Conservation (phyloP, 2,329 filamentous ascomycete species). For the Trichoderma atroviride region DNA sequence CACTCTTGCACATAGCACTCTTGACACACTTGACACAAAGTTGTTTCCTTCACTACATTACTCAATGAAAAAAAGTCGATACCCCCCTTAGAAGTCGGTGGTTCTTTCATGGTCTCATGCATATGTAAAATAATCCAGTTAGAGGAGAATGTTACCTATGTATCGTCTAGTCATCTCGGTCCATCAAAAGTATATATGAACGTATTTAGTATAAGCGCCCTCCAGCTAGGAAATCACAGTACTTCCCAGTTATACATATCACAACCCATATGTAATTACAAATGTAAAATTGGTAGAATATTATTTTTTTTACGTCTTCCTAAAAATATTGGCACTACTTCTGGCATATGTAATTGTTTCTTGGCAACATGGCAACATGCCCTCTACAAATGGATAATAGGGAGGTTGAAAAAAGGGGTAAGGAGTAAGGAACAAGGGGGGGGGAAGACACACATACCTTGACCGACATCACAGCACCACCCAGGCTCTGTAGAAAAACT, state of each 20-base stretch:
- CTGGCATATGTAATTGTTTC: neutral
- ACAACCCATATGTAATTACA: neutral
- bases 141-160: constrained; percentile 3
- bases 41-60: constrained; percentile 22
- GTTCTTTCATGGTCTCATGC: constrained; percentile 18
- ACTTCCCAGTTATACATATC: neutral
- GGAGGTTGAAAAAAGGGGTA: neutral
- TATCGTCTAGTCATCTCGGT: neutral
- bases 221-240: no score
- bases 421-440: constrained; percentile 4
- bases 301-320: neutral
- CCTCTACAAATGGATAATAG: neutral
- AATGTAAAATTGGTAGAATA: neutral
- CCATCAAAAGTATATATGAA: neutral
- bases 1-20: constrained; percentile 6
- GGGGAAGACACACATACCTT: constrained; percentile 33
- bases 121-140: constrained; percentile 18
- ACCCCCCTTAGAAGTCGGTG: constrained; percentile 31
- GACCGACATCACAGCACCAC: constrained; percentile 28
- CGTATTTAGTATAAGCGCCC: neutral
- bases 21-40: neutral
- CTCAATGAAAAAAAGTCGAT: constrained; percentile 36
- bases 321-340: neutral
- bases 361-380: neutral
- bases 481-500: constrained; percentile 28